Evolutionary conservation across 2,329 filamentous ascomycete genomes (phyloP), one percentile per base, ranked within the genome.

Genomic region (Penicillium italicum): DNA sequence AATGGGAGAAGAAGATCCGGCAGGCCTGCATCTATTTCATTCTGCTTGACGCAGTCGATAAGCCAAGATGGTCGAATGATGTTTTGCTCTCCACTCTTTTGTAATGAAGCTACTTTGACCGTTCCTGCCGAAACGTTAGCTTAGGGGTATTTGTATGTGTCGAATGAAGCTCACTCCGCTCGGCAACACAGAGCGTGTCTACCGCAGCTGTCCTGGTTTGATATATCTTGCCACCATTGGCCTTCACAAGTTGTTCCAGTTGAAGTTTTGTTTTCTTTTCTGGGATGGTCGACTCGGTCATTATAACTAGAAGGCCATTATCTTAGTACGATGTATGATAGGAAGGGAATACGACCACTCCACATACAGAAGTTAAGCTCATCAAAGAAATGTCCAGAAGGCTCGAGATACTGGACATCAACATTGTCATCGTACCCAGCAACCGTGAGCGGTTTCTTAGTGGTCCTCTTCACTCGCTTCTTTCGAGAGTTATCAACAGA

Each of bases 11-110:
- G 81, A 4, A 82, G 79, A 4, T 80, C 81, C 1, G 78, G 50
- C 61, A 80, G 73, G 72, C 84, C 71, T 1, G 68, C 68, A 62
- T 86, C 83, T 40, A 72, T 67, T 60, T 86, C 80, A 42, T 77
- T 79, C 56, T 81, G 81, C 31, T 82, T 81, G 33, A 96, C 79
- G 65, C 90, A 94, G 70, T 97, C 91, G 28, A 89, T 78, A 2
- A 97, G 76, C 94, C 94, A 99, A 6, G 79, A 80, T 0, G 92
- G 89, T 22, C 85, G 84, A 54, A 97, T 80, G 48, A 99, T 87
- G 62, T 90, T 86, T 7, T 83, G 80, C 0, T 83, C 78, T 4
- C 85, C 87, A 6, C 78, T 80, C 66, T 94, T 96, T 58, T 91
- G 85, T 9, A 97, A 74, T 10, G 90, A 91, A 1, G 90, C 89